Base-by-base conservation (phyloP, 352 stramenopile genomes). In the Phytopythium helicoides region DNA sequence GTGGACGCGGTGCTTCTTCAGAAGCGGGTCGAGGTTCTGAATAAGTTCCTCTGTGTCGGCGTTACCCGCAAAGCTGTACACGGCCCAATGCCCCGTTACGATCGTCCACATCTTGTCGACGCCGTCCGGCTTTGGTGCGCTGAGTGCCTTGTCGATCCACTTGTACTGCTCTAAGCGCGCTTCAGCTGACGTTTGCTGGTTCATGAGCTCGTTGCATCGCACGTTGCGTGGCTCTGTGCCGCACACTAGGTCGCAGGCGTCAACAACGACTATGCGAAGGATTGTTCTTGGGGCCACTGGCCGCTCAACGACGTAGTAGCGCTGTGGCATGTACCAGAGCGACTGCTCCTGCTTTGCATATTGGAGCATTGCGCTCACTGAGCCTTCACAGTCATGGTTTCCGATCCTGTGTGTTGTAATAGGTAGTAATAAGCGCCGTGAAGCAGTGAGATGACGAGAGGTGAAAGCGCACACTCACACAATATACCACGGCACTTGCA, bases 321-420 rank as follows among this genome's bases (percentile, higher is more conserved):
- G 71, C 11, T 70, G 64, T 1, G 85, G 85, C 47, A 95, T 83
- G 56, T 89, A 86, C 85, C 85, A 95, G 33, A 88, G 39, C 33
- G 80, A 89, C 36, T 81, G 58, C 41, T 84, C 81, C 31, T 79
- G 69, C 41, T 70, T 62, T 0, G 85, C 81, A 45, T 95, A 95
- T 55, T 81, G 50, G 12, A 93, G 77, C 81, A 93, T 92, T 11
- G 82, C 79, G 31, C 82, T 64, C 37, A 95, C 77, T 11, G 74
- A 90, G 47, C 82, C 85, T 72, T 95, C 85, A 41, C 85, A 95
- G 64, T 95, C 85, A 48, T 95, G 85, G 54, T 95, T 95, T 25
- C 85, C 85, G 37, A 95, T 86, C 47, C 82, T 92, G 0, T 19
- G 6, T 53, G 15, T 11, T 19, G 11, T 5, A 44, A 18, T 25